Base-by-base conservation (phyloP, 1,284 basidiomycete species). In the Puccinia horiana region DNA sequence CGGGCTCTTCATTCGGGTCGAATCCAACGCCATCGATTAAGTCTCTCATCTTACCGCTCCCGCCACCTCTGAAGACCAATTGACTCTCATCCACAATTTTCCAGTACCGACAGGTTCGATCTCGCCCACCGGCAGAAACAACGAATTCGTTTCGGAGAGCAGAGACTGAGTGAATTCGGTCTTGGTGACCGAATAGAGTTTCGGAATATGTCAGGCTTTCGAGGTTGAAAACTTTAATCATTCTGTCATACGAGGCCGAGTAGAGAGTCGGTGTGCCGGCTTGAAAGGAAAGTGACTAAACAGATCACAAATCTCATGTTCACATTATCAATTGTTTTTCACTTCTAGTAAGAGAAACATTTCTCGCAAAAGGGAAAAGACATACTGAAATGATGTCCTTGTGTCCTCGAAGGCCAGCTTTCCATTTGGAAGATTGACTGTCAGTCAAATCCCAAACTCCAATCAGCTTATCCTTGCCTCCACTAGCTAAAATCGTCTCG, bases 181-280 rank as follows among this genome's bases (percentile, higher is more conserved):
- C 96, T 88, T 99, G 97, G 86, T 99, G 96, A 0, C 96, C 96
- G 86, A 98, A 99, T 11, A 99, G 89, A 16, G 96, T 98, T 87
- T 99, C 97, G 82, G 98, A 92, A 86, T 96, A 96, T 5, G 93
- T 94, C 88, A 97, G 91, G 0, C 92, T 92, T 0, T 91, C 89
- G 23, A 95, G 89, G 85, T 96, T 95, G 86, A 93, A 97, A 23
- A 98, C 90, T 87, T 97, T 96, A 74, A 98, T 87, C 11, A 95
- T 96, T 14, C 96, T 92, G 86, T 98, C 96, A 83, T 93, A 92
- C 0, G 95, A 97, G 16, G 91, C 92, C 0, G 92, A 92, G 85
- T 96, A 96, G 52, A 98, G 89, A 85, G 95, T 93, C 52, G 92
- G 89, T 11, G 67, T 80, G n/a, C 91, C 91, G 86, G 93, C 92